A percentile compares a stretch with the other conserved stretches of the same genome.
These are phyloP conservation scores for Ophiostoma triangulosporum DNA, from an alignment of 2,329 filamentous ascomycete species.

Conservation along the genomic window DNA sequence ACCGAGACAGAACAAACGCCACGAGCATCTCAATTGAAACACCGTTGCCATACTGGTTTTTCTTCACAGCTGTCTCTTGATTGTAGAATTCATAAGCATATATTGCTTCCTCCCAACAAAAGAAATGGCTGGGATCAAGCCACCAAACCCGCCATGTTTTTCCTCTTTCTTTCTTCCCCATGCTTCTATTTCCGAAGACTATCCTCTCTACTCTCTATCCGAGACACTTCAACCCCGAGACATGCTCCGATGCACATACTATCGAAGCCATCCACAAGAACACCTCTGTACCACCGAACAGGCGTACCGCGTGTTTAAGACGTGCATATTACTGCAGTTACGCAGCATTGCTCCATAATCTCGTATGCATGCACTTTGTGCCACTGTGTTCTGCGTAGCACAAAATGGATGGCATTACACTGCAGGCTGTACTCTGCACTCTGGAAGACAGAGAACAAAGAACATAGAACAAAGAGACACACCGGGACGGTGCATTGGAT, in stretches of 20 bases:
- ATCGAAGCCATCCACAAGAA: background rate
- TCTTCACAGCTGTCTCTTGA: no score
- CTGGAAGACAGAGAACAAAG: background rate
- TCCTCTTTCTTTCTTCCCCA: background rate
- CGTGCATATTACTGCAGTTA: background rate
- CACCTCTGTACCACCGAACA: background rate
- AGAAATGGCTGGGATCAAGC: background rate
- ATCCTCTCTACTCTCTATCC: background rate
- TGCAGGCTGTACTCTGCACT: background rate
- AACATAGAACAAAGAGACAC: background rate
- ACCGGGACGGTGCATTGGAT: background rate
- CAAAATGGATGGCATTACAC: background rate
- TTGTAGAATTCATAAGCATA: no score
- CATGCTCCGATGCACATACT: background rate
- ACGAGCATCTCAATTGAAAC: no score
- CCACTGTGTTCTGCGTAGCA: background rate
- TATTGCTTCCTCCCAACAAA: background rate
- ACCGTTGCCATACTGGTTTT: no score
- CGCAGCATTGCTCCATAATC: background rate
- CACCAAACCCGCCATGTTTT: background rate
- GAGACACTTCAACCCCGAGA: background rate
- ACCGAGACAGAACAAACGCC: no score
- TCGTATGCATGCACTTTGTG: conserved; percentile 1
- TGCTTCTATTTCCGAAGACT: background rate
- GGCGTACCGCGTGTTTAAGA: background rate